A percentile compares a stretch with the other conserved stretches of the same genome.
These are phyloP conservation scores for Helotiales sp. DNA, from an alignment of 2,329 filamentous ascomycete genomes.

Conservation along the genomic window DNA sequence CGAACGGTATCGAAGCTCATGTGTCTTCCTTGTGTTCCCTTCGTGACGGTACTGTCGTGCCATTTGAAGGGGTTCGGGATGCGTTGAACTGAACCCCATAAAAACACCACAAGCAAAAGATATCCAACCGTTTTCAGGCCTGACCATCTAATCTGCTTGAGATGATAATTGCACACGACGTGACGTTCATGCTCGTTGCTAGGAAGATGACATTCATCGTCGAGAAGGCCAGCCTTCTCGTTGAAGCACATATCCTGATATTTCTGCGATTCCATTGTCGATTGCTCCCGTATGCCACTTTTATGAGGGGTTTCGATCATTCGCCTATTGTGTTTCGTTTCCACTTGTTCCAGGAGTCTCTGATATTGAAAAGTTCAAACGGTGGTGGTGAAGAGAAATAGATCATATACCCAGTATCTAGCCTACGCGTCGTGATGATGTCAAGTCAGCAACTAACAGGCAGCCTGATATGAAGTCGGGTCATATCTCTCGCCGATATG, in stretches of 20 bases:
- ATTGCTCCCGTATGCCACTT: not conserved
- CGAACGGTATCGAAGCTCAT: slow-evolving; percentile 2
- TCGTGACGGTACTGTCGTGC: not conserved
- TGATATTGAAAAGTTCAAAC: too few relatives aligned
- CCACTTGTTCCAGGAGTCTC: not conserved
- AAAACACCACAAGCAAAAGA: not conserved
- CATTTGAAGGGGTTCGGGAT: not conserved
- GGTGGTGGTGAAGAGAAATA: too few relatives aligned
- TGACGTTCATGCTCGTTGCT: not conserved
- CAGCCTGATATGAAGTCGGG: not conserved
- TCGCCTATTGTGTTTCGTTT: not conserved
- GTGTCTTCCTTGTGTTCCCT: not conserved
- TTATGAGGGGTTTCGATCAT: not conserved
- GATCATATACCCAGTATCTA: too few relatives aligned
- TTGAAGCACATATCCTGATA: not conserved
- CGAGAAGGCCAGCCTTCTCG: slow-evolving; percentile 13
- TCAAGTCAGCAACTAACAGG: not conserved
- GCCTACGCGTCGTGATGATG: not conserved
- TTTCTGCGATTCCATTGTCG: not conserved
- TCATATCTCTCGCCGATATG: slow-evolving; percentile 2
- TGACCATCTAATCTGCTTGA: not conserved
- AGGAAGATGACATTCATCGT: not conserved
- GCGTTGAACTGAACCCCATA: not conserved
- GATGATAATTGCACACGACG: not conserved
- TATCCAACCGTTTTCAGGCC: not conserved